A percentile compares a stretch with the other conserved stretches of the same genome.
Evolutionary conservation across 1,139 yeast species (phyloP).

Genomic region (Sugiyamaella castrensis): DNA sequence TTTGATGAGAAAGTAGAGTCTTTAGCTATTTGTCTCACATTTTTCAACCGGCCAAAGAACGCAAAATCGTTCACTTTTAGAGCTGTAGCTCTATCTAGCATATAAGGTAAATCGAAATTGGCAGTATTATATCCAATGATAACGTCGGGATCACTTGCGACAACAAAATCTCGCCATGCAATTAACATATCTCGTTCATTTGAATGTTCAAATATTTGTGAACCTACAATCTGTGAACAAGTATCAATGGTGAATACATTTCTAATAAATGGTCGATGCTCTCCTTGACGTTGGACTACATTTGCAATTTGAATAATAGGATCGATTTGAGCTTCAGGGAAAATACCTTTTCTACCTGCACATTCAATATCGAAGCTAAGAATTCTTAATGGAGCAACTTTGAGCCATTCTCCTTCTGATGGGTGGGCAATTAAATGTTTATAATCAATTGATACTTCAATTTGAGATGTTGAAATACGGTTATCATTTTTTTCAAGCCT

Average conservation of each 20-base stretch:
- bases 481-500: constrained; percentile 40
- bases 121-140: constrained; percentile 94
- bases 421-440: constrained; percentile 71
- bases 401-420: constrained; percentile 91
- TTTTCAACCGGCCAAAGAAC: constrained; percentile 73
- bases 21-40: constrained; percentile 69
- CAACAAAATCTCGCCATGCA: constrained; percentile 83
- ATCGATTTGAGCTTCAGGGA: constrained; percentile 92
- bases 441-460: constrained; percentile 72
- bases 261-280: constrained; percentile 77
- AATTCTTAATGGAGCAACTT: constrained; percentile 90
- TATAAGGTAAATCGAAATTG: constrained; percentile 92
- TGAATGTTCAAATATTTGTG: constrained; percentile 75
- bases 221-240: constrained; percentile 91
- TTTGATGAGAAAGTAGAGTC: constrained; percentile 87
- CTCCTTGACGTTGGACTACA: constrained; percentile 83
- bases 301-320: constrained; percentile 97
- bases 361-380: constrained; percentile 97
- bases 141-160: constrained; percentile 88
- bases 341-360: constrained; percentile 95
- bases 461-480: constrained; percentile 73
- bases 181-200: constrained; percentile 79
- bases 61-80: constrained; percentile 70
- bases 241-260: constrained; percentile 92
- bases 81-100: constrained; percentile 81